Evolutionary conservation across 768 basidiomycete genomes (phyloP).

Genomic region (Pleurotus giganteus): DNA sequence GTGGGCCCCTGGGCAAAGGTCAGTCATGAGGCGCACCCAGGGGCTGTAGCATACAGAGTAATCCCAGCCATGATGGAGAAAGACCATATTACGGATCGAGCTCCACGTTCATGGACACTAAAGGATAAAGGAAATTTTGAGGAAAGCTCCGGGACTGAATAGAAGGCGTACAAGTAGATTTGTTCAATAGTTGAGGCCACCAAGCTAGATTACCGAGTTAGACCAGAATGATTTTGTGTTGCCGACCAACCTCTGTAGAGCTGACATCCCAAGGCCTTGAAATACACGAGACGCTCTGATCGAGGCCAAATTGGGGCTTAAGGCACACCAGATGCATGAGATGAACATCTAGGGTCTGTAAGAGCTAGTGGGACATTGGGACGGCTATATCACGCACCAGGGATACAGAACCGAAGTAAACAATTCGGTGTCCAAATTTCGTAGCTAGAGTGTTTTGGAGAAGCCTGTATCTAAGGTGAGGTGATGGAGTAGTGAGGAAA

Average conservation of each 20-base stretch:
- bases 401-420: constrained; percentile 38
- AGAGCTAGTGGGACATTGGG: background rate
- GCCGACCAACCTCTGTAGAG: constrained; percentile 34
- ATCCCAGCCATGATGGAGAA: constrained; percentile 43
- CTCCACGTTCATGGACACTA: constrained; percentile 42
- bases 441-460: constrained; percentile 37
- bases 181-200: constrained; percentile 43
- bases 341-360: constrained; percentile 36
- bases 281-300: constrained; percentile 42
- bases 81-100: constrained; percentile 42
- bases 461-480: constrained; percentile 22
- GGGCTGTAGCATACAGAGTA: constrained; percentile 29
- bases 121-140: background rate
- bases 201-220: constrained; percentile 20
- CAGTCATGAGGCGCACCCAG: background rate
- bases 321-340: constrained; percentile 43
- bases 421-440: constrained; percentile 45
- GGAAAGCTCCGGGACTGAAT: background rate
- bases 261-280: constrained; percentile 46
- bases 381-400: constrained; percentile 23
- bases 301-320: constrained; percentile 38
- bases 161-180: constrained; percentile 31
- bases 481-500: background rate
- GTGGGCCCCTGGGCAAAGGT: constrained; percentile 28
- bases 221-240: background rate